Evolutionary conservation across 2,329 filamentous ascomycete species (phyloP), one percentile per base, ranked within the genome.

Genomic region (Thelonectria olida): DNA sequence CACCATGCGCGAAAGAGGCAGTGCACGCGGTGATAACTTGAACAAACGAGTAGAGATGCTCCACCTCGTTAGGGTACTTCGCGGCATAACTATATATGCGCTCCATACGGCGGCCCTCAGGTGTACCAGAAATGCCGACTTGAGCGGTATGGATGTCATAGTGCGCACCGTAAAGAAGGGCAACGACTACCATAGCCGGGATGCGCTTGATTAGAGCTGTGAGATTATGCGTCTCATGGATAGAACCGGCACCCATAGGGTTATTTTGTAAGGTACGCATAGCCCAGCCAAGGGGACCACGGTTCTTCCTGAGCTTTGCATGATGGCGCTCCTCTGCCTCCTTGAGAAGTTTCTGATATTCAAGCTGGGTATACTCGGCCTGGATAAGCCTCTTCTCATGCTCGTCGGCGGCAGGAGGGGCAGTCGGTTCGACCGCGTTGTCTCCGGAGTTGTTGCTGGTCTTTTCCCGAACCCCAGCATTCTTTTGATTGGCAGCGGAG

Each of bases 141-240:
- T 93, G 91, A 5, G 90, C 90, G 49, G 86, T 84, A 82, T 94
- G 91, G 71, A 94, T 95, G 69, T 95, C 92, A 79, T 94, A 95
- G 83, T 94, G 83, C 22, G 90, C 74, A 75, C 92, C 92, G 74
- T 95, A 95, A 52, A 93, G 85, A 15, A 82, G 73, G 56, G 83
- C 90, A 65, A 81, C 82, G 42, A 88, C 82, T 63, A 92, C 74
- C 77, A 84, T 84, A 51, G 92, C 90, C 1, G 92, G 92, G 8
- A 94, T 73, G 19, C 91, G 90, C 78, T 87, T 90, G 62, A 82
- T 23, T 19, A 89, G 61, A 50, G 84, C 84, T 72, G 83, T 84
- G 63, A 93, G 79, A 82, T 95, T 95, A 78, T 88, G 81, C 19
- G 84, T 69, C 79, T 95, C 92, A 79, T 95, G 92, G 65, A 94